Evolutionary conservation across 2,329 filamentous ascomycete genomes (phyloP).

Genomic region (Colletotrichum sublineola): DNA sequence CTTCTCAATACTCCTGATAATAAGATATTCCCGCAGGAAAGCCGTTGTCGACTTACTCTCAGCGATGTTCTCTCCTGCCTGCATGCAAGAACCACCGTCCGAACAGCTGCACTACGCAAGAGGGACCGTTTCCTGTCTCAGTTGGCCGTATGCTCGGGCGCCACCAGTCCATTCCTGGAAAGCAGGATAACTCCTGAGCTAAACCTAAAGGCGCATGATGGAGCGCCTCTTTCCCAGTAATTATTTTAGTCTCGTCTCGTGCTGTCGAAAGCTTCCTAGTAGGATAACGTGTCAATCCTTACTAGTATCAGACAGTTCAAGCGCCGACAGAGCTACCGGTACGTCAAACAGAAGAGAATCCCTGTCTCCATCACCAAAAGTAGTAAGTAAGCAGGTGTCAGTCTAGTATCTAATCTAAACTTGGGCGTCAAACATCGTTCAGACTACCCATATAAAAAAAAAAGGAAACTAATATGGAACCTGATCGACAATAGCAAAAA

Average conservation of each 20-base stretch:
- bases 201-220: background rate
- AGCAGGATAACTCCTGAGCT: background rate
- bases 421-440: background rate
- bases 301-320: background rate
- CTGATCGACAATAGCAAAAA: background rate
- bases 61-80: background rate
- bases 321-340: background rate
- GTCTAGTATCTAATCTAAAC: background rate
- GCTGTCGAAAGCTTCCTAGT: background rate
- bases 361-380: background rate
- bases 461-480: background rate
- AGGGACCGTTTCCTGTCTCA: background rate
- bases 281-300: background rate
- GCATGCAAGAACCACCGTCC: background rate
- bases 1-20: background rate
- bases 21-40: background rate
- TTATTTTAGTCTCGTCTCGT: background rate
- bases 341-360: background rate
- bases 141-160: background rate
- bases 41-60: background rate
- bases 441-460: background rate
- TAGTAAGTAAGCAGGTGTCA: background rate
- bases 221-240: background rate
- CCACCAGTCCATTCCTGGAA: background rate
- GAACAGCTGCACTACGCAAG: background rate